phyloP scores from a whole-genome alignment of 345 rosid genomes.

The Salix exigua region DNA sequence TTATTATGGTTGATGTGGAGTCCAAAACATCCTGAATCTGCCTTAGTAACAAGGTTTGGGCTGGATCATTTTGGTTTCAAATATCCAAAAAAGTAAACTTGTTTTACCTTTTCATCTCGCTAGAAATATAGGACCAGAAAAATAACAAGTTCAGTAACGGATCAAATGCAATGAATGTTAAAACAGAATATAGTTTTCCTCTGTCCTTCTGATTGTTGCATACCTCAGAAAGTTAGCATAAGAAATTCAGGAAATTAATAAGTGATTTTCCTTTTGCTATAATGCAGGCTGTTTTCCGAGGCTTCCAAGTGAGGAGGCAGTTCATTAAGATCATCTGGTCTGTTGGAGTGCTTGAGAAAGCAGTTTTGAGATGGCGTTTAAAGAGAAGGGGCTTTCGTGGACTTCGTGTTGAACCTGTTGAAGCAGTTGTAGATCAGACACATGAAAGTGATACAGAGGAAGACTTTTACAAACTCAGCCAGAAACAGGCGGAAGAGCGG shows the following conservation, averaged over 20 bases:
- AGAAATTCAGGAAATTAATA: neutral
- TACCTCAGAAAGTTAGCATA: neutral
- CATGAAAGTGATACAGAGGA: slow-evolving; percentile 52
- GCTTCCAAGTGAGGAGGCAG: slow-evolving; percentile 72
- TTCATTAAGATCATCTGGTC: slow-evolving; percentile 83
- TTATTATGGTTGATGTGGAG: neutral
- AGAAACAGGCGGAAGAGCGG: slow-evolving; percentile 88
- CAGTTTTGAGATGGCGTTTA: slow-evolving; percentile 74
- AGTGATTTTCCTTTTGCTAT: slow-evolving; percentile 7
- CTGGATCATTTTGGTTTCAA: neutral
- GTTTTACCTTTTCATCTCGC: neutral
- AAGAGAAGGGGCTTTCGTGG: slow-evolving; percentile 88
- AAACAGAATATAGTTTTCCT: neutral
- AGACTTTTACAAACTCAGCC: slow-evolving; percentile 70
- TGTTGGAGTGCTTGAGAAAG: slow-evolving; percentile 93
- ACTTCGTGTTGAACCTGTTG: slow-evolving; percentile 47
- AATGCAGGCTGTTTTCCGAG: slow-evolving; percentile 84
- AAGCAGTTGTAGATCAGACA: slow-evolving; percentile 22
- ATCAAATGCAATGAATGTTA: neutral
- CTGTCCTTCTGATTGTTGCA: neutral
- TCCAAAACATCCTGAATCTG: neutral
- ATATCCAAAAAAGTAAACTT: neutral
- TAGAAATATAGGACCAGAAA: neutral
- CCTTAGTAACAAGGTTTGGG: neutral
- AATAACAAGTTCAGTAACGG: neutral